These are phyloP conservation scores for Arthroderma sp. DNA, from an alignment of 2,329 filamentous ascomycete genomes.

Conservation along the genomic window DNA sequence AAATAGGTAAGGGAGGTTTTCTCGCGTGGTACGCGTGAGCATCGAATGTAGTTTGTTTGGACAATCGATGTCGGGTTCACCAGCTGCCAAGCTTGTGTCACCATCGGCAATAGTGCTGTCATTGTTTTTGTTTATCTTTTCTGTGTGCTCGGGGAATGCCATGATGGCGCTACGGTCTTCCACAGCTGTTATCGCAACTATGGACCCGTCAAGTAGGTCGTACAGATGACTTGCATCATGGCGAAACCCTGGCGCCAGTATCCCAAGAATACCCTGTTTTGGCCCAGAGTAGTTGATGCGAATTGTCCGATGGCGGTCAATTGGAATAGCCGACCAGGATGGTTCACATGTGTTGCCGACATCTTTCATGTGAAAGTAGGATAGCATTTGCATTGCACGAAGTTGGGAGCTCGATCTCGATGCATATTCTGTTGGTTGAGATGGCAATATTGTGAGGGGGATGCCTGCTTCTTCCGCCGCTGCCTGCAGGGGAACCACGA, in stretches of 20 bases:
- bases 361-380: conserved; percentile 43
- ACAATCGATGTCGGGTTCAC: conserved; percentile 6
- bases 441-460: conserved; percentile 34
- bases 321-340: conserved; percentile 34
- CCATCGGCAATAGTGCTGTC: conserved; percentile 8
- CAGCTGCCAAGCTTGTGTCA: not conserved
- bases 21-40: conserved; percentile 29
- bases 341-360: conserved; percentile 13
- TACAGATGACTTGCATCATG: conserved; percentile 35
- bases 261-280: conserved; percentile 34
- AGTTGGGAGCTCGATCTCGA: conserved; percentile 39
- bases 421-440: conserved; percentile 31
- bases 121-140: conserved; percentile 12
- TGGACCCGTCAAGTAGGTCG: conserved; percentile 40
- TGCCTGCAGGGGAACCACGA: conserved; percentile 28
- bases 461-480: conserved; percentile 23
- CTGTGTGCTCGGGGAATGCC: not conserved
- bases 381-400: conserved; percentile 46
- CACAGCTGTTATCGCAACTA: conserved; percentile 41
- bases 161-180: conserved; percentile 26
- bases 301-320: conserved; percentile 36
- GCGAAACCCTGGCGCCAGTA: conserved; percentile 40
- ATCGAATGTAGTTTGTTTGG: conserved; percentile 7
- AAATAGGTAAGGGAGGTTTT: conserved; percentile 40
- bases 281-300: conserved; percentile 36